phyloP scores from a whole-genome alignment of 2,329 filamentous ascomycete genomes.

The Massarina eburnea region DNA sequence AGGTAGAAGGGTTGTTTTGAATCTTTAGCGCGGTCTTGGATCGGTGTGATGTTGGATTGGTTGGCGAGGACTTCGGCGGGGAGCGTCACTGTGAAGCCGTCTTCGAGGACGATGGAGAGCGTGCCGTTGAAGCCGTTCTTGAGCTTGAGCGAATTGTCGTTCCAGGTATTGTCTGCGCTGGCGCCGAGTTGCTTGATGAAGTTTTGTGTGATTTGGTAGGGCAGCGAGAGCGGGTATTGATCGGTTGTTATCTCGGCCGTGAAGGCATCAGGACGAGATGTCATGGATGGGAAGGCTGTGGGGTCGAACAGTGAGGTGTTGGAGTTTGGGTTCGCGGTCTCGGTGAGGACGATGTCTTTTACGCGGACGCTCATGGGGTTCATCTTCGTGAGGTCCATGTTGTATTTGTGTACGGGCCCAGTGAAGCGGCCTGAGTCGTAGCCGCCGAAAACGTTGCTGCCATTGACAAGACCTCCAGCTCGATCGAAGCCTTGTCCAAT shows the following conservation, averaged over 20 bases:
- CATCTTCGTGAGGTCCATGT: constrained; percentile 30
- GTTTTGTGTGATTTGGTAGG: constrained; percentile 44
- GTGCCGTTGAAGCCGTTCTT: constrained; percentile 42
- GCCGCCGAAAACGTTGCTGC: constrained; percentile 48
- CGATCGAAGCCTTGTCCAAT: constrained; percentile 46
- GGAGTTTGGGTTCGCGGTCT: constrained; percentile 21
- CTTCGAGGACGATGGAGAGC: constrained; percentile 44
- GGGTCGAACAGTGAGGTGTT: constrained; percentile 42
- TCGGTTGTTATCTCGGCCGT: constrained; percentile 47
- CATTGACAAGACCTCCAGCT: constrained; percentile 45
- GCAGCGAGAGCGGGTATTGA: constrained; percentile 46
- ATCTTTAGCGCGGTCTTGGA: constrained; percentile 32
- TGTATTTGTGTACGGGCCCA: constrained; percentile 35
- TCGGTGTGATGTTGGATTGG: constrained; percentile 41
- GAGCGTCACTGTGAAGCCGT: constrained; percentile 45
- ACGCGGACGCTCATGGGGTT: constrained; percentile 45
- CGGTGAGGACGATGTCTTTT: constrained; percentile 43
- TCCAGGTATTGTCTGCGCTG: constrained; percentile 40
- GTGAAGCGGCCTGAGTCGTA: constrained; percentile 48
- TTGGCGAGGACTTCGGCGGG: constrained; percentile 43
- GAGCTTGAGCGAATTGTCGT: constrained; percentile 42
- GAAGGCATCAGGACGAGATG: constrained; percentile 34
- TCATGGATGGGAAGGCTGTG: constrained; percentile 32
- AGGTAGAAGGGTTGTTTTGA: constrained; percentile 40
- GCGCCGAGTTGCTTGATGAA: constrained; percentile 42